Base-by-base conservation (phyloP, 495 filamentous ascomycete genomes). In the Glonium stellatum region DNA sequence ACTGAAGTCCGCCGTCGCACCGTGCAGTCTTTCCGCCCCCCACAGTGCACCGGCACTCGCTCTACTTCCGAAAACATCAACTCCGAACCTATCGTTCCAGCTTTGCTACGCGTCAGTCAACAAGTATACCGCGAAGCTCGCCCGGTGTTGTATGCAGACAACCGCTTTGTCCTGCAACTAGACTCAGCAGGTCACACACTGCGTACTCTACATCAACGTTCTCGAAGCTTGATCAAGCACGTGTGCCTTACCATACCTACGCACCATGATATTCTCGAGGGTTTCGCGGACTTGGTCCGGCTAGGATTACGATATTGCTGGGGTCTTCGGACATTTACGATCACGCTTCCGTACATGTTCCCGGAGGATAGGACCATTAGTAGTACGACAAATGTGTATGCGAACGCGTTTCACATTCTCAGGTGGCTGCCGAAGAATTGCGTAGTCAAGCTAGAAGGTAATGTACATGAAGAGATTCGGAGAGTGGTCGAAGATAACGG, bases 261-360 rank as follows among this genome's bases (percentile, higher is more conserved):
- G 9, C 65, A 71, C 47, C 57, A 60, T 63, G 71, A 73, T 55
- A 71, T 72, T 41, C 63, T 73, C 44, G 69, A 71, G 37, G 54
- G 54, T 22, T 70, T 71, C 48, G 46, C 59, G 19, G 67, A 71
- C 41, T 31, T 71, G 27, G 67, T 73, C 13, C 70, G 70, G 5
- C 60, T 71, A 15, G 62, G 58, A 1, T 52, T 73, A 36, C 61
- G 71, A 42, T 73, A 73, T 48, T 73, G 70, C 57, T 68, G 63
- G 61, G 64, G 66, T 6, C 47, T 73, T 39, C 48, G 67, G 58
- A 64, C 46, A 8, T 55, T 73, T n/a, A 62, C 63, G n/a, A 70
- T 73, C 55, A 46, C 57, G 22, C 53, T 71, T 48, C 63, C 66
- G 11, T 27, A 23, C n/a, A 18, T 44, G 9, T 19, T 61, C 55